Percentiles rank a stretch among this genome's conserved stretches.
phyloP scores from a whole-genome alignment of 1,284 basidiomycete species.

The Entoloma clypeatum region DNA sequence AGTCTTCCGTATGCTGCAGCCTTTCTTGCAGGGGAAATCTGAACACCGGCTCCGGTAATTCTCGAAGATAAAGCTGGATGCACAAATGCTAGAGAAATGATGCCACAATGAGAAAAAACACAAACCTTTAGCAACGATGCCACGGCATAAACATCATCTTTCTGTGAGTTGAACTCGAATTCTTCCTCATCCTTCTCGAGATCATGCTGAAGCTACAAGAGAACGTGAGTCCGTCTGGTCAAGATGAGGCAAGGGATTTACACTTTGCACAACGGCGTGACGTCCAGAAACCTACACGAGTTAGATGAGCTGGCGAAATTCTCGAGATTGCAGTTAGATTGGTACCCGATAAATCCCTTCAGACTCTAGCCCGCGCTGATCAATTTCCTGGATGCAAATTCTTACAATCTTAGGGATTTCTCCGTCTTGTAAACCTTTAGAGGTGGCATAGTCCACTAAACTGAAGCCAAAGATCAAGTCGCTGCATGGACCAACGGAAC shows the following conservation, averaged over 20 bases:
- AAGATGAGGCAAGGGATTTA: constrained; percentile 30
- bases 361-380: constrained; percentile 71
- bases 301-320: constrained; percentile 1
- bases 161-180: constrained; percentile 73
- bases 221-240: constrained; percentile 4
- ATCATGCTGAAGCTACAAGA: constrained; percentile 71
- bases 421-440: constrained; percentile 69
- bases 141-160: constrained; percentile 88
- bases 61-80: constrained; percentile 77
- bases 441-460: constrained; percentile 88
- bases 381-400: constrained; percentile 84
- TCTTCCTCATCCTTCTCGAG: constrained; percentile 87
- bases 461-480: constrained; percentile 92
- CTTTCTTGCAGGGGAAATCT: constrained; percentile 81
- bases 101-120: constrained; percentile 2
- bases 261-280: constrained; percentile 80
- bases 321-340: constrained; percentile 19
- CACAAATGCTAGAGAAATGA: constrained; percentile 1
- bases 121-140: constrained; percentile 86
- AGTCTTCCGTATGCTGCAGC: constrained; percentile 75
- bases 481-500: constrained; percentile 82
- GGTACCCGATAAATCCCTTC: constrained; percentile 86
- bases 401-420: constrained; percentile 82
- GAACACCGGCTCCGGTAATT: constrained; percentile 93
- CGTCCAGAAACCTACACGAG: constrained; percentile 69